Conservation (phyloP, 495 filamentous ascomycete genomes). For the Cercophora sp. region DNA sequence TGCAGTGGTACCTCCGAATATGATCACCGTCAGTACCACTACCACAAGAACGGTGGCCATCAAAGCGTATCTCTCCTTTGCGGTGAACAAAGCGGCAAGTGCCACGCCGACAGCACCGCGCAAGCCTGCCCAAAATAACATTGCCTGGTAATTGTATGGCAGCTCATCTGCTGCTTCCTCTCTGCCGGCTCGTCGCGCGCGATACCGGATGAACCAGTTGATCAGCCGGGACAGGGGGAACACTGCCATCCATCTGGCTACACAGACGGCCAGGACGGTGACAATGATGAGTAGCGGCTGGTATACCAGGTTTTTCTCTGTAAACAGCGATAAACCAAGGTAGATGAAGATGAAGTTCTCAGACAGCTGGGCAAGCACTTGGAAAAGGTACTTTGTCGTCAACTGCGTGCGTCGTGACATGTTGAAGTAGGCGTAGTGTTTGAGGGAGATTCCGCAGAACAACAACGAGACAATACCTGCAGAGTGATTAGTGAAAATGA, state of each 20-base stretch:
- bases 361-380: constrained; percentile 87
- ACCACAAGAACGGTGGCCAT: constrained; percentile 93
- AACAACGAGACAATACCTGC: constrained; percentile 92
- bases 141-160: constrained; percentile 87
- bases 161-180: constrained; percentile 87
- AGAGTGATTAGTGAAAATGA: constrained; percentile 6
- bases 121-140: constrained; percentile 98
- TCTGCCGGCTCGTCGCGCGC: constrained; percentile 68
- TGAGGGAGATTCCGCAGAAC: constrained; percentile 96
- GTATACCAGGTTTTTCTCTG: constrained; percentile 79
- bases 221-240: constrained; percentile 88
- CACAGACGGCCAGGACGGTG: constrained; percentile 84
- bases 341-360: constrained; percentile 99
- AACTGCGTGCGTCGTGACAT: constrained; percentile 97
- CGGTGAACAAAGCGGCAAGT: constrained; percentile 81
- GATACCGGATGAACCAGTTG: constrained; percentile 90
- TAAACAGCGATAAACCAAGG: constrained; percentile 88
- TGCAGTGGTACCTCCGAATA: constrained; percentile 97
- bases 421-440: constrained; percentile 99
- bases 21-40: constrained; percentile 95
- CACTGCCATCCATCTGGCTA: constrained; percentile 85
- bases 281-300: constrained; percentile 96
- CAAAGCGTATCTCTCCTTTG: constrained; percentile 70
- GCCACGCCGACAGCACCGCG: constrained; percentile 96
- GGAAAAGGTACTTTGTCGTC: constrained; percentile 97